Evolutionary conservation across 495 filamentous ascomycete genomes (phyloP).

Genomic region (Cercophora scortea): DNA sequence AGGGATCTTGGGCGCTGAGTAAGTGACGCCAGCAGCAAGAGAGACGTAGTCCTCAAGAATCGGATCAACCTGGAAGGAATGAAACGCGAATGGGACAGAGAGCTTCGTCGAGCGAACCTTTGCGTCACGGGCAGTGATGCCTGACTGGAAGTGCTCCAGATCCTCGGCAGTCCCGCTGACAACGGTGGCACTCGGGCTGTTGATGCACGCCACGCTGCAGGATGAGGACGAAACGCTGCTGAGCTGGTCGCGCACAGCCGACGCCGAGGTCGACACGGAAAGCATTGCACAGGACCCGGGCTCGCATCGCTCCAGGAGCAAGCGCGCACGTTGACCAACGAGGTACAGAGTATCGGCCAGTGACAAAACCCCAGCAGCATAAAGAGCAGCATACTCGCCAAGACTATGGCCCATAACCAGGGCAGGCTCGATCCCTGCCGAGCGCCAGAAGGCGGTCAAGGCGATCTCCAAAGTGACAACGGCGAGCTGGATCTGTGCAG

Average conservation of each 20-base stretch:
- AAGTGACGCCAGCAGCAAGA: slow-evolving; percentile 40
- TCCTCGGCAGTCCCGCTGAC: slow-evolving; percentile 34
- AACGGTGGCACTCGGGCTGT: slow-evolving; percentile 40
- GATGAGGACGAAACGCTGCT: background rate
- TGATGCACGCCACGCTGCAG: slow-evolving; percentile 52
- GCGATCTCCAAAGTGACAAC: slow-evolving; percentile 74
- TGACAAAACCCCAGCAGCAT: slow-evolving; percentile 59
- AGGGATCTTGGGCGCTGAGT: slow-evolving; percentile 36
- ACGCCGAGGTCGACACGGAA: slow-evolving; percentile 23
- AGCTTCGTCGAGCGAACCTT: slow-evolving; percentile 38
- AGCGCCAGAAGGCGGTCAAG: slow-evolving; percentile 64
- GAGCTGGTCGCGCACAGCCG: slow-evolving; percentile 5
- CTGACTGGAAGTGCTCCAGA: slow-evolving; percentile 42
- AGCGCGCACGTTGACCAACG: slow-evolving; percentile 56
- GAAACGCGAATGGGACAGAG: slow-evolving; percentile 50
- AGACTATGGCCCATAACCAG: slow-evolving; percentile 73
- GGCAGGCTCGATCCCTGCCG: slow-evolving; percentile 64
- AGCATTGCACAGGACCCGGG: slow-evolving; percentile 54
- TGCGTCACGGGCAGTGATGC: slow-evolving; percentile 35
- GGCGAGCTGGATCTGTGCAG: slow-evolving; percentile 66
- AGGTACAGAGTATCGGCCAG: slow-evolving; percentile 59
- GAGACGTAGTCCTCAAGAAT: slow-evolving; percentile 48
- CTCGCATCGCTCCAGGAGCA: slow-evolving; percentile 54
- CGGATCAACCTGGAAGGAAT: slow-evolving; percentile 55
- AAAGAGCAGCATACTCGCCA: slow-evolving; percentile 68